These are phyloP conservation scores for Fusarium sp. DNA, from an alignment of 2,329 filamentous ascomycete species.

Conservation along the genomic window DNA sequence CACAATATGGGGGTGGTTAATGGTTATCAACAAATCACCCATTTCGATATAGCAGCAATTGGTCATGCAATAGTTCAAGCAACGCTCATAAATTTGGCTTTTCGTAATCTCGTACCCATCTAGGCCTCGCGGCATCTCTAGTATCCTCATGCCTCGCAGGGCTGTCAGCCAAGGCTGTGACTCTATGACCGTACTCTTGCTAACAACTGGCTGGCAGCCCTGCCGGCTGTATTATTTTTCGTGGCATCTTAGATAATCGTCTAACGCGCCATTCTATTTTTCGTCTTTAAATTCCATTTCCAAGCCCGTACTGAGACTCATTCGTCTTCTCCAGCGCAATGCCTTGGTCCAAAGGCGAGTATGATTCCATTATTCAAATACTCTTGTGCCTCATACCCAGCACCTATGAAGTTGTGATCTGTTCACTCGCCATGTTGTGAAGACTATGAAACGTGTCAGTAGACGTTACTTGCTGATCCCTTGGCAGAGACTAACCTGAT, in stretches of 20 bases:
- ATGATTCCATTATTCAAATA: conserved; percentile 72
- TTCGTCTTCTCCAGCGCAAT: conserved; percentile 75
- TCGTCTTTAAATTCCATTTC: conserved; percentile 70
- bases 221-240: conserved; percentile 66
- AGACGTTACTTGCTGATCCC: neutral
- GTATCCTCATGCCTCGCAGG: conserved; percentile 69
- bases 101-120: conserved; percentile 61
- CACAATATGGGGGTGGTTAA: conserved; percentile 6
- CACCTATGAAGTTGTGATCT: conserved; percentile 64
- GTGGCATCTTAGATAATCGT: conserved; percentile 67
- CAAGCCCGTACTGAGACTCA: conserved; percentile 72
- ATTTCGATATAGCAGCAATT: neutral
- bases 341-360: conserved; percentile 73
- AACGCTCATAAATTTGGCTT: conserved; percentile 25
- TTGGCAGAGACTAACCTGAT: conserved; percentile 13
- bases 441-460: conserved; percentile 5
- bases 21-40: neutral
- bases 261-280: conserved; percentile 51
- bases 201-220: conserved; percentile 66
- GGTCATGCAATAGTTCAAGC: conserved; percentile 1
- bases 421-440: conserved; percentile 20
- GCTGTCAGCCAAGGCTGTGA: conserved; percentile 70
- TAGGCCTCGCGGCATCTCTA: conserved; percentile 65
- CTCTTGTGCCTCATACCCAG: conserved; percentile 69
- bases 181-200: conserved; percentile 65